Evolutionary conservation across 1,139 yeast genomes (phyloP).

Genomic region (Geotrichum cucujoidarum): DNA sequence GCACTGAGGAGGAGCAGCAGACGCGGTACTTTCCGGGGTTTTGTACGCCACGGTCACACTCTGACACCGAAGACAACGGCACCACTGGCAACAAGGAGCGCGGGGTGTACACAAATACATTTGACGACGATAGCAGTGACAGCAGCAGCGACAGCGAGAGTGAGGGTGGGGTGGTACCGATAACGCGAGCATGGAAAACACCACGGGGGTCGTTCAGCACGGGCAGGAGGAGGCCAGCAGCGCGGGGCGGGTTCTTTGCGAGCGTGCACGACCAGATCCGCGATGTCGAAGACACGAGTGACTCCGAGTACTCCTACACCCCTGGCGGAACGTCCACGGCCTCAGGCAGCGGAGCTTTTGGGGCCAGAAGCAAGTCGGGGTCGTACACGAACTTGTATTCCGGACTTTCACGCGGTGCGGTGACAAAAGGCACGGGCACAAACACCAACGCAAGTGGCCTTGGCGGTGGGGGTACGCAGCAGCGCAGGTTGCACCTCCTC

Average conservation of each 20-base stretch:
- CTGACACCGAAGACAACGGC: slow-evolving; percentile 1
- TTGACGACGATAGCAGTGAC: slow-evolving; percentile 5
- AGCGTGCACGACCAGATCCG: slow-evolving; percentile 10
- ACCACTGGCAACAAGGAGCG: neutral
- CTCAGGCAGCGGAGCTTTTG: neutral
- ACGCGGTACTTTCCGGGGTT: slow-evolving; percentile 11
- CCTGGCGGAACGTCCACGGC: neutral
- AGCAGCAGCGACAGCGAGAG: slow-evolving; percentile 1
- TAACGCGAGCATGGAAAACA: neutral
- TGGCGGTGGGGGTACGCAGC: neutral
- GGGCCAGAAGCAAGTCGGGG: too few species aligned
- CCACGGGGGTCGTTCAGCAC: too few species aligned
- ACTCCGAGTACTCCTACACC: neutral
- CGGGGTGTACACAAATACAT: neutral
- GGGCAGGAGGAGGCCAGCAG: neutral
- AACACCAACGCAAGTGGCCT: neutral
- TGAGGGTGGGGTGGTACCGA: neutral
- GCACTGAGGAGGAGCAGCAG: neutral
- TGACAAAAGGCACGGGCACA: neutral
- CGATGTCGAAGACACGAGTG: slow-evolving; percentile 1
- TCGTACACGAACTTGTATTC: neutral
- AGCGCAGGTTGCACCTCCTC: neutral
- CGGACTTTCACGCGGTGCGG: neutral
- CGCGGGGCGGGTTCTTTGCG: slow-evolving; percentile 3
- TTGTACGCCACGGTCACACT: slow-evolving; percentile 4